phyloP scores from a whole-genome alignment of 306 rosid species.

The Hylodesmum podocarpum region DNA sequence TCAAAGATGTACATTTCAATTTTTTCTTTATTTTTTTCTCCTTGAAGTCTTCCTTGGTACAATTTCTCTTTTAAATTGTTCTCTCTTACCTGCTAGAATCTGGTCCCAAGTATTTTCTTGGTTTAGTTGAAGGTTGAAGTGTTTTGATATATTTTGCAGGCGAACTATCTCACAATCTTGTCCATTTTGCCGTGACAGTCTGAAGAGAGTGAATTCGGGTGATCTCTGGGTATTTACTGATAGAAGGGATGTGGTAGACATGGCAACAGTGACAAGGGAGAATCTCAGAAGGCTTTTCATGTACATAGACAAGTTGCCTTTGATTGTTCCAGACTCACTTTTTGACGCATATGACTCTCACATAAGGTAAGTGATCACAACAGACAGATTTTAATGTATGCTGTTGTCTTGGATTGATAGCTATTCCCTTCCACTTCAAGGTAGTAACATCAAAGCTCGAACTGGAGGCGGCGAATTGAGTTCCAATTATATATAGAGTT shows the following conservation, averaged over 20 bases:
- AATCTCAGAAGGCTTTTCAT: constrained; percentile 83
- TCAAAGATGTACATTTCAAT: too few relatives aligned
- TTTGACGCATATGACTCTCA: constrained; percentile 88
- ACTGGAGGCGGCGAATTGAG: constrained; percentile 41
- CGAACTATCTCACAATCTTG: constrained; percentile 80
- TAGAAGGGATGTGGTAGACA: constrained; percentile 73
- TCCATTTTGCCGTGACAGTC: constrained; percentile 94
- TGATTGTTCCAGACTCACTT: constrained; percentile 78
- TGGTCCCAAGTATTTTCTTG: background rate
- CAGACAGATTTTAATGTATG: constrained; percentile 34
- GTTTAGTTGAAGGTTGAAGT: background rate
- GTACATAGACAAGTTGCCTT: constrained; percentile 87
- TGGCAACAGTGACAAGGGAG: constrained; percentile 85
- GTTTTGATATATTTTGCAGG: constrained; percentile 52
- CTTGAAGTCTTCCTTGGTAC: too few relatives aligned
- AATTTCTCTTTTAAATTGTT: background rate
- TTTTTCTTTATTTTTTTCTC: too few relatives aligned
- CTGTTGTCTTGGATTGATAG: constrained; percentile 45
- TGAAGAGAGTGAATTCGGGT: constrained; percentile 84
- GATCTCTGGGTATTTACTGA: constrained; percentile 93
- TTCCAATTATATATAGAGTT: constrained; percentile 36
- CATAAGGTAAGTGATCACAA: constrained; percentile 54
- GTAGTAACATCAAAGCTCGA: constrained; percentile 36
- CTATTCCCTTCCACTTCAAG: constrained; percentile 30
- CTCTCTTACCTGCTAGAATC: background rate